These are phyloP conservation scores for Penicillium palitans DNA, from an alignment of 2,329 filamentous ascomycete species.

Conservation along the genomic window DNA sequence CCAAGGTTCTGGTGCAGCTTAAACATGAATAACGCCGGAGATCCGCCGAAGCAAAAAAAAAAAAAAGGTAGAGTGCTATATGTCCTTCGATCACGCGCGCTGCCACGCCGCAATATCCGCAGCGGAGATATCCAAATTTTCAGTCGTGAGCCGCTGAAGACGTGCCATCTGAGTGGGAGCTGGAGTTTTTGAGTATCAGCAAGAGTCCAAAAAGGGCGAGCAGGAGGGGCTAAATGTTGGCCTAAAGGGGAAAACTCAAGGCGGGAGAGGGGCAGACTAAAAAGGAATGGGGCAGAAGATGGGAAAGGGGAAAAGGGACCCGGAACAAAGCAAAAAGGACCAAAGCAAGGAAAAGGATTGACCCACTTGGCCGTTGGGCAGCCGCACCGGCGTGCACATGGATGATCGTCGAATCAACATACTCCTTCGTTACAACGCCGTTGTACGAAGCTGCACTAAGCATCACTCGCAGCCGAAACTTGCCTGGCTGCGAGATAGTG, in stretches of 20 bases:
- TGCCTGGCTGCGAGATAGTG: conserved; percentile 31
- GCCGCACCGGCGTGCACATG: conserved; percentile 30
- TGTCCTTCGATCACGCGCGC: conserved; percentile 12
- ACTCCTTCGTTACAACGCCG: conserved; percentile 33
- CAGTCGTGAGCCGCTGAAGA: conserved; percentile 28
- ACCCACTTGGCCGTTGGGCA: conserved; percentile 35
- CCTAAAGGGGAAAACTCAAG: background rate
- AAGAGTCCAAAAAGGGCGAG: conserved; percentile 8
- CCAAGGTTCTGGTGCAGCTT: background rate
- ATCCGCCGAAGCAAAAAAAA: background rate
- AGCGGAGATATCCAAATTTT: conserved; percentile 35
- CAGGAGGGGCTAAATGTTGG: background rate
- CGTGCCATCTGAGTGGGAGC: conserved; percentile 27
- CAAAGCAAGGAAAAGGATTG: background rate
- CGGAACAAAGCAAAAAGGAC: background rate
- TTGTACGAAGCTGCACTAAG: conserved; percentile 30
- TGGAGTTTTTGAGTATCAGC: conserved; percentile 23
- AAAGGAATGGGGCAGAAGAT: conserved; percentile 1
- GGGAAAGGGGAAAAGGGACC: background rate
- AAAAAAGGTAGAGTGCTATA: background rate
- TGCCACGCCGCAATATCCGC: conserved; percentile 37
- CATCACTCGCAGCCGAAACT: conserved; percentile 36
- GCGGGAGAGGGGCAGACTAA: background rate
- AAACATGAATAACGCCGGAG: background rate
- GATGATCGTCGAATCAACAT: conserved; percentile 33